A percentile compares a stretch with the other conserved stretches of the same genome.
These are phyloP conservation scores for Ophiobolus disseminans DNA, from an alignment of 2,329 filamentous ascomycete genomes.

Conservation along the genomic window DNA sequence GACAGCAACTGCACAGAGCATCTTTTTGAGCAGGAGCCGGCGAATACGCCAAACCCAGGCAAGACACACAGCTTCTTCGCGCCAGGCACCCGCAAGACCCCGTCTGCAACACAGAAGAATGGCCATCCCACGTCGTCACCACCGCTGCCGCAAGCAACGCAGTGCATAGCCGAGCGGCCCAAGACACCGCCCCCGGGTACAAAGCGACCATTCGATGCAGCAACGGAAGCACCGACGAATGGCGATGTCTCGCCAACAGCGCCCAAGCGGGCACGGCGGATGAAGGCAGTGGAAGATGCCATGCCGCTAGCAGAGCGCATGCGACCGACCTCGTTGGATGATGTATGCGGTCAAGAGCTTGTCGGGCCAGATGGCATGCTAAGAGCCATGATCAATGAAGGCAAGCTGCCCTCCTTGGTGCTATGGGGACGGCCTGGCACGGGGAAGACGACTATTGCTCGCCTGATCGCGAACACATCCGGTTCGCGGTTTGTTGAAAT, in stretches of 20 bases:
- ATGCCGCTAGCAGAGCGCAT: slow-evolving; percentile 93
- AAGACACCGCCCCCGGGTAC: slow-evolving; percentile 36
- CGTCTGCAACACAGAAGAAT: slow-evolving; percentile 25
- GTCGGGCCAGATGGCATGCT: slow-evolving; percentile 86
- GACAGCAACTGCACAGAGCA: slow-evolving; percentile 80
- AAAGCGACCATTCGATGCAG: slow-evolving; percentile 35
- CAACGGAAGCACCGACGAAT: slow-evolving; percentile 18
- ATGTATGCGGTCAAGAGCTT: slow-evolving; percentile 89
- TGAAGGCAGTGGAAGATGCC: slow-evolving; percentile 67
- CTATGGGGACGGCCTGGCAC: slow-evolving; percentile 86
- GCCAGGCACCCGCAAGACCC: slow-evolving; percentile 54
- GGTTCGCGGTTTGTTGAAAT: slow-evolving; percentile 65
- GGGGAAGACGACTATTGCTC: slow-evolving; percentile 89
- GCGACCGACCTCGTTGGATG: slow-evolving; percentile 82
- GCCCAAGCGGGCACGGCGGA: slow-evolving; percentile 64
- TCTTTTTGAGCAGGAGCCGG: slow-evolving; percentile 60
- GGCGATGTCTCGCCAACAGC: slow-evolving; percentile 48
- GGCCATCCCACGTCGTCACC: slow-evolving; percentile 28
- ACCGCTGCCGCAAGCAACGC: slow-evolving; percentile 14
- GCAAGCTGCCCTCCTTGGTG: slow-evolving; percentile 92
- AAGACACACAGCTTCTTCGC: slow-evolving; percentile 62
- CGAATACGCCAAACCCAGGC: slow-evolving; percentile 40
- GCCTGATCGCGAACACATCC: slow-evolving; percentile 83
- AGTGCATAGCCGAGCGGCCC: slow-evolving; percentile 21
- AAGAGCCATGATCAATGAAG: slow-evolving; percentile 82